A percentile compares a stretch with the other conserved stretches of the same genome.
phyloP scores from a whole-genome alignment of 2,329 filamentous ascomycete genomes.

The Thielaviopsis euricoi region DNA sequence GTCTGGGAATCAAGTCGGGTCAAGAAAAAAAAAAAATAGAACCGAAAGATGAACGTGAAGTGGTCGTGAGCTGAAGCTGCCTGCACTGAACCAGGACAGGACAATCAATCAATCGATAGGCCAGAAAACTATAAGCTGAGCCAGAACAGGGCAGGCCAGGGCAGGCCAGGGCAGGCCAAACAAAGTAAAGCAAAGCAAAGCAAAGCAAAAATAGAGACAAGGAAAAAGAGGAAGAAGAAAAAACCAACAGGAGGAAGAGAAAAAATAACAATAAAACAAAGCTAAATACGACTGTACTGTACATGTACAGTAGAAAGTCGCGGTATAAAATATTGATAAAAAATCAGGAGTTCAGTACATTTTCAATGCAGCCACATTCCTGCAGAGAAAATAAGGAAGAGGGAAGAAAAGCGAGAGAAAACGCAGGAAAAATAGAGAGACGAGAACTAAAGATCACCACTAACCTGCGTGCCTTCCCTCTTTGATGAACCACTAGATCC shows the following conservation, averaged over 20 bases:
- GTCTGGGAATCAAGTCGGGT: background rate
- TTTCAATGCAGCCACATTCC: slow-evolving; percentile 2
- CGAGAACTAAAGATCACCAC: background rate
- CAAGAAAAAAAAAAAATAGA: background rate
- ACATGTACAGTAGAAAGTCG: background rate
- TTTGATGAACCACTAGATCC: no score
- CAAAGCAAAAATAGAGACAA: slow-evolving; percentile 2
- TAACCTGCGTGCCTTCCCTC: no score
- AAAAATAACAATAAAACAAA: background rate
- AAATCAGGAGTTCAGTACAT: background rate
- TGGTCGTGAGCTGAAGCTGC: background rate
- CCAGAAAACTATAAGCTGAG: background rate
- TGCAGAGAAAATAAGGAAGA: background rate
- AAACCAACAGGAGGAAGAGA: slow-evolving; percentile 2
- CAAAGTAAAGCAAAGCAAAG: background rate
- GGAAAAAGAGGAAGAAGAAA: slow-evolving; percentile 4
- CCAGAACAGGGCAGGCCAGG: background rate
- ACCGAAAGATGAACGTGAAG: background rate
- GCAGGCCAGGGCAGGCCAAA: background rate
- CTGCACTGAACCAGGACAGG: background rate
- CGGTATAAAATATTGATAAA: background rate
- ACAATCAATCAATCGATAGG: no score
- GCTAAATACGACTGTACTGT: no score
- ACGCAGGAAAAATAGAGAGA: background rate
- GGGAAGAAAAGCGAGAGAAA: background rate